Evolutionary conservation across 164 flowering plant species (phyloP).

Genomic region (Nelumbo lutea): DNA sequence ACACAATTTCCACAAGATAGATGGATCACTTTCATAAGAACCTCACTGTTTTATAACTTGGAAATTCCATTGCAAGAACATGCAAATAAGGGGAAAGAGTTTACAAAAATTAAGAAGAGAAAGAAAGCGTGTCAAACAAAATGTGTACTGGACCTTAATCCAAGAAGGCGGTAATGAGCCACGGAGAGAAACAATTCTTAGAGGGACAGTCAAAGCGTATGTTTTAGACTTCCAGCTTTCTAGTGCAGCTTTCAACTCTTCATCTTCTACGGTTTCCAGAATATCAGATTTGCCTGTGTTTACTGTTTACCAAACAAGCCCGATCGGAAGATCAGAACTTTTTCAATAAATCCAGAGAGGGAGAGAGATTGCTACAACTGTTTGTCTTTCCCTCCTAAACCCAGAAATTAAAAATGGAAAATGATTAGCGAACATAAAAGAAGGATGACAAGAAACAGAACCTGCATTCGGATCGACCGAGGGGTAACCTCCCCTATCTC

Average conservation of each 20-base stretch:
- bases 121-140: neutral
- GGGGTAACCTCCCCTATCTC: neutral
- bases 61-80: too few relatives aligned
- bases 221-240: constrained; percentile 72
- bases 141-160: constrained; percentile 24
- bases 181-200: constrained; percentile 64
- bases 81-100: too few relatives aligned
- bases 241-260: constrained; percentile 51
- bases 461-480: constrained; percentile 4
- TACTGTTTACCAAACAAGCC: constrained; percentile 12
- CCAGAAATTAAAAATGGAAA: neutral
- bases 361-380: neutral
- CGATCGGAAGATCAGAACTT: neutral
- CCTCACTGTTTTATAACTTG: too few relatives aligned
- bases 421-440: neutral
- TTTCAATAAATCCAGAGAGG: neutral
- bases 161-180: constrained; percentile 68
- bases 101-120: neutral
- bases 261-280: constrained; percentile 28
- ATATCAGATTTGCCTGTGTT: constrained; percentile 12
- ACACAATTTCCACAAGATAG: too few relatives aligned
- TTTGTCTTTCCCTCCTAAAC: neutral
- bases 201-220: constrained; percentile 71
- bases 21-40: too few relatives aligned
- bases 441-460: neutral